phyloP scores from a whole-genome alignment of 768 basidiomycete species.

The Mycena filopes region DNA sequence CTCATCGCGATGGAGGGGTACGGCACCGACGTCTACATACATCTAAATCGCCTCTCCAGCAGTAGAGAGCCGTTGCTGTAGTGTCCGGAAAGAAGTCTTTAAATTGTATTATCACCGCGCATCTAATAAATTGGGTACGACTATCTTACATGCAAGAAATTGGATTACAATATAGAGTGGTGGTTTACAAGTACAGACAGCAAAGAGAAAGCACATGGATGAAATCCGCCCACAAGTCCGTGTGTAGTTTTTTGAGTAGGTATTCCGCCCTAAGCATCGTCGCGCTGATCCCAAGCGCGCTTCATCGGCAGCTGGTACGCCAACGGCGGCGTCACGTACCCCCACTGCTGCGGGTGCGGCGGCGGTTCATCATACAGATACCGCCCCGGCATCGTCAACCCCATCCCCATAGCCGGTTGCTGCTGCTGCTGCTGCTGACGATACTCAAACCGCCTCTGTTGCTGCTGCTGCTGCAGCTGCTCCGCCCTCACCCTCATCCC shows the following conservation, averaged over 20 bases:
- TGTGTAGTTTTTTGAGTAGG: neutral
- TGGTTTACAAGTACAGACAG: conserved; percentile 19
- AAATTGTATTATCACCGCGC: neutral
- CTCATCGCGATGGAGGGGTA: conserved; percentile 99
- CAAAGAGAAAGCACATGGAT: neutral
- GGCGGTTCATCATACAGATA: conserved; percentile 1
- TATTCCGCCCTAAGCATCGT: neutral
- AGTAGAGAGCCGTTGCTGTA: conserved; percentile 81
- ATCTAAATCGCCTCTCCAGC: conserved; percentile 86
- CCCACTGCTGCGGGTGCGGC: neutral
- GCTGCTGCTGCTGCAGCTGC: neutral
- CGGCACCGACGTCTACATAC: conserved; percentile 94
- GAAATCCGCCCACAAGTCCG: conserved; percentile 1
- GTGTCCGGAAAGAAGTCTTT: neutral
- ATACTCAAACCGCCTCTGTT: conserved; percentile 3
- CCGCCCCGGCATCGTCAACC: neutral
- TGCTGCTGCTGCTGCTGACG: conserved; percentile 5
- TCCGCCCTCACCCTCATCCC: neutral
- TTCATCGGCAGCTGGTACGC: conserved; percentile 28
- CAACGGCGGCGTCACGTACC: neutral
- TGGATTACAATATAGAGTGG: neutral
- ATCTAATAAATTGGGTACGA: neutral
- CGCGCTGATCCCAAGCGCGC: conserved; percentile 27
- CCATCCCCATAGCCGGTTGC: neutral
- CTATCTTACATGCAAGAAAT: neutral